phyloP scores from a whole-genome alignment of 352 stramenopile species.

The Pythium phragmitis region DNA sequence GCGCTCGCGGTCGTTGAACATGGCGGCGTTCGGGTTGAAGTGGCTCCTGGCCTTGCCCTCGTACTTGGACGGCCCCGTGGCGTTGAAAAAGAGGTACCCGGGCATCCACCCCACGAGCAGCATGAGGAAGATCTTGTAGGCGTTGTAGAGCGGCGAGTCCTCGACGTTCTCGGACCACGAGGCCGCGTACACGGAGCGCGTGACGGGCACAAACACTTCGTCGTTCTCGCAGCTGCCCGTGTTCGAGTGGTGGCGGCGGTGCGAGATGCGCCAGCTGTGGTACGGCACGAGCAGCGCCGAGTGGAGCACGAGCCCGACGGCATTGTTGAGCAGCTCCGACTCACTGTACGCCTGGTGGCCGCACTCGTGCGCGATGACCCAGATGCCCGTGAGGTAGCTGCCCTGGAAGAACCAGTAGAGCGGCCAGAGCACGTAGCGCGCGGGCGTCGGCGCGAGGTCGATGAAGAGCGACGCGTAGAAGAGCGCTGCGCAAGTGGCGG shows the following conservation, averaged over 20 bases:
- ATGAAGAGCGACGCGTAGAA: conserved; percentile 87
- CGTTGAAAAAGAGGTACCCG: conserved; percentile 97
- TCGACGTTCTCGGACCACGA: conserved; percentile 83
- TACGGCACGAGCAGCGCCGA: conserved; percentile 97
- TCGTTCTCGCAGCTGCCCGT: conserved; percentile 95
- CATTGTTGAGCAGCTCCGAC: conserved; percentile 94
- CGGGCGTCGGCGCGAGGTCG: conserved; percentile 49
- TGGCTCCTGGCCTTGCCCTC: conserved; percentile 87
- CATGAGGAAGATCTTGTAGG: conserved; percentile 94
- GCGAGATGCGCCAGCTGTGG: conserved; percentile 97
- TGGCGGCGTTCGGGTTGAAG: conserved; percentile 94
- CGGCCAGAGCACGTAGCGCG: conserved; percentile 83
- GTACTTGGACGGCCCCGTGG: conserved; percentile 91
- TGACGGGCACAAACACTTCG: conserved; percentile 96
- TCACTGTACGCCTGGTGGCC: conserved; percentile 96
- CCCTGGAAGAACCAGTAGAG: conserved; percentile 98
- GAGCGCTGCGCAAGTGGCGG: conserved; percentile 86
- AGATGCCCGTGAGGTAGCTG: conserved; percentile 96
- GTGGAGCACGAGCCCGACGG: conserved; percentile 95
- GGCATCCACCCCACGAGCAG: conserved; percentile 96
- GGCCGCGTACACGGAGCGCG: conserved; percentile 53
- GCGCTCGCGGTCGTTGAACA: conserved; percentile 93
- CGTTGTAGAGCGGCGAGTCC: conserved; percentile 93
- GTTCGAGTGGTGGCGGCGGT: conserved; percentile 96
- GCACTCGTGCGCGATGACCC: conserved; percentile 98